Evolutionary conservation across 352 stramenopile species (phyloP).

Genomic region (Pythium dissotocum): DNA sequence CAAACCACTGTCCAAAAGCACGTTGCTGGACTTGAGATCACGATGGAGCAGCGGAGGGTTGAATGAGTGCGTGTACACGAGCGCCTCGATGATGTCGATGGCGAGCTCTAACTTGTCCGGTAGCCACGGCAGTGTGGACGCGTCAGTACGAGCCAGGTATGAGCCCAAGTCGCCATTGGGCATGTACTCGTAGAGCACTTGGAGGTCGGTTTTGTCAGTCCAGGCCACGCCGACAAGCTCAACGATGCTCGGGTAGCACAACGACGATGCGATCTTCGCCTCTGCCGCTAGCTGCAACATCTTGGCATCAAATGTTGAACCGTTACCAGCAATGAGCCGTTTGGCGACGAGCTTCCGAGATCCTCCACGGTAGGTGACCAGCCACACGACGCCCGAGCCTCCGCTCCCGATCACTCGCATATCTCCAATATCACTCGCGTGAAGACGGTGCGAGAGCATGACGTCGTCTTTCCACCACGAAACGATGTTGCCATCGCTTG

Average conservation of each 20-base stretch:
- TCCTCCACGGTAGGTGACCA: not conserved
- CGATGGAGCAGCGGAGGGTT: not conserved
- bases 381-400: not conserved
- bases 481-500: not conserved
- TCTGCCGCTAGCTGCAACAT: not conserved
- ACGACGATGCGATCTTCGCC: not conserved
- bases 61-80: conserved; percentile 3
- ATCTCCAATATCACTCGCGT: not conserved
- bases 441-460: not conserved
- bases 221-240: not conserved
- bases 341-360: not conserved
- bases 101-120: not conserved
- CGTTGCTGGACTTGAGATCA: not conserved
- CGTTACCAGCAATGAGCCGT: not conserved
- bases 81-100: conserved; percentile 2
- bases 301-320: not conserved
- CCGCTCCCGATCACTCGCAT: not conserved
- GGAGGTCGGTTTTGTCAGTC: not conserved
- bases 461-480: not conserved
- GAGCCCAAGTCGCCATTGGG: not conserved
- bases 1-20: not conserved
- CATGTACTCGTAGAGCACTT: not conserved
- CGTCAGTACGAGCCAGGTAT: not conserved
- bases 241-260: not conserved
- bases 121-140: not conserved